phyloP scores from a whole-genome alignment of 2,329 filamentous ascomycete genomes.

The Aspergillus sp. region DNA sequence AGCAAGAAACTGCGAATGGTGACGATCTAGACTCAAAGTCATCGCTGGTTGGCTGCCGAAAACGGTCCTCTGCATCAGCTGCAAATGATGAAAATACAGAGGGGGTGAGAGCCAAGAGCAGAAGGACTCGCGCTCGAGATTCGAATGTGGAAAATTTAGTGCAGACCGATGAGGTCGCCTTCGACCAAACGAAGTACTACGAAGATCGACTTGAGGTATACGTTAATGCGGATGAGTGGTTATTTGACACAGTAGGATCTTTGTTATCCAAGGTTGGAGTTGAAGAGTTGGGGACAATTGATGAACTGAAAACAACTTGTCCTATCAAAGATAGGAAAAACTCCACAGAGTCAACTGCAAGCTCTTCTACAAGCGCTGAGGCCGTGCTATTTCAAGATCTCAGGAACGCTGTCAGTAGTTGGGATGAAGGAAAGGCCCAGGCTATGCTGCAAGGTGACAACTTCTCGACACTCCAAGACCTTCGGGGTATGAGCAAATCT shows the following conservation, averaged over 20 bases:
- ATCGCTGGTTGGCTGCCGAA: conserved; percentile 45
- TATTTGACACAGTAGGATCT: conserved; percentile 51
- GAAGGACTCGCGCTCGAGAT: conserved; percentile 57
- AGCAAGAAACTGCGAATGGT: conserved; percentile 16
- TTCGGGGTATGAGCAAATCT: conserved; percentile 42
- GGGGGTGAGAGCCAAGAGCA: conserved; percentile 54
- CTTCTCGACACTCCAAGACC: conserved; percentile 44
- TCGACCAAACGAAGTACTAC: conserved; percentile 51
- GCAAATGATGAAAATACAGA: conserved; percentile 55
- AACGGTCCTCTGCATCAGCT: conserved; percentile 57
- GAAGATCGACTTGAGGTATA: conserved; percentile 51
- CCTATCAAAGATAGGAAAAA: conserved; percentile 11
- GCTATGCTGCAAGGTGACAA: conserved; percentile 46
- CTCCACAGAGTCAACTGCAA: conserved; percentile 10
- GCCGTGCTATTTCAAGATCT: conserved; percentile 39
- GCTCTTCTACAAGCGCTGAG: conserved; percentile 17
- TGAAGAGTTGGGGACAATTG: conserved; percentile 39
- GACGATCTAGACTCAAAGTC: conserved; percentile 29
- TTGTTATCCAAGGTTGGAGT: conserved; percentile 51
- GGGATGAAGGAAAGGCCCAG: conserved; percentile 43
- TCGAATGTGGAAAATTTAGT: conserved; percentile 45
- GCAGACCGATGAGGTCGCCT: conserved; percentile 43
- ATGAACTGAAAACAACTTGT: conserved; percentile 27
- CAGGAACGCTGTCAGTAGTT: conserved; percentile 35
- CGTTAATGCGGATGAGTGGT: conserved; percentile 52